These are phyloP conservation scores for Calocera cornea DNA, from an alignment of 768 basidiomycete genomes.

Conservation along the genomic window DNA sequence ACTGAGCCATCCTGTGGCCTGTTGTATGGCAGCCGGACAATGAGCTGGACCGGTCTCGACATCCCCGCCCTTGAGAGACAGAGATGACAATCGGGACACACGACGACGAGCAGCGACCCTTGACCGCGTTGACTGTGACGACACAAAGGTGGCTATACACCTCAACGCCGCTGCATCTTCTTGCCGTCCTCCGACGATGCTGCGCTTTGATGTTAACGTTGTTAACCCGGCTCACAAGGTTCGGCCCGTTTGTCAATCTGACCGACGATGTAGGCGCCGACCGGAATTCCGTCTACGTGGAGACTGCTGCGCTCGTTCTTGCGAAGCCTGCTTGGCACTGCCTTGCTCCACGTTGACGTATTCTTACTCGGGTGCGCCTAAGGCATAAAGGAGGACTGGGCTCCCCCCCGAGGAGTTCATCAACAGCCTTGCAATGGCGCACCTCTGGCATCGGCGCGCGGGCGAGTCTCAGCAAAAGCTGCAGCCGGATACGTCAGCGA, in stretches of 20 bases:
- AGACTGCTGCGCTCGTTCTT: not conserved
- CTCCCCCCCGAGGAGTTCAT: not conserved
- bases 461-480: not conserved
- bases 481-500: not conserved
- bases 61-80: not conserved
- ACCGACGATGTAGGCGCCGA: not conserved
- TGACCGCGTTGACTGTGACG: not conserved
- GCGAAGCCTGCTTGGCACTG: not conserved
- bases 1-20: conserved; percentile 50
- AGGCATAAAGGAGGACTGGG: not conserved
- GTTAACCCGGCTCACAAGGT: not conserved
- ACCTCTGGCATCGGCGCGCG: not conserved
- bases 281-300: not conserved
- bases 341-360: not conserved
- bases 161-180: not conserved
- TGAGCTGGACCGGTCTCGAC: conserved; percentile 41
- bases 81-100: no score
- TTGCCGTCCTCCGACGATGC: not conserved
- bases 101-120: not conserved
- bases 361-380: not conserved
- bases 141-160: not conserved
- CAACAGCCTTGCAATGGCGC: not conserved
- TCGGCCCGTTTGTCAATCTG: not conserved
- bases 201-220: not conserved
- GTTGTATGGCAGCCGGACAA: conserved; percentile 67